Base-by-base conservation (phyloP, 768 basidiomycete genomes). In the Cystobasidium ongulense region DNA sequence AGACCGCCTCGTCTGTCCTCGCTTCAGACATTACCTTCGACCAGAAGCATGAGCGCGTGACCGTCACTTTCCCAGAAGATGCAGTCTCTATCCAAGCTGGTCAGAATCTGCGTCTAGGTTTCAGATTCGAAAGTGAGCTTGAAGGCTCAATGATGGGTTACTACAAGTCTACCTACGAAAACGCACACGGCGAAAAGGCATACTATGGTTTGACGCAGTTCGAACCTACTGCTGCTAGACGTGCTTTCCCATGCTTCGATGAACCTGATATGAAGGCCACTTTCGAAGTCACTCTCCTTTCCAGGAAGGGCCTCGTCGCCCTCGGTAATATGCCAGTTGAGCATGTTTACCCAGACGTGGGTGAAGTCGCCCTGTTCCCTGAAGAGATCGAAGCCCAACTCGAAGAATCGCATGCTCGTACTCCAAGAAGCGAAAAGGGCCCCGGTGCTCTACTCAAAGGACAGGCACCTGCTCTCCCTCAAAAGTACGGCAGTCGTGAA, bases 191-290 rank as follows among this genome's bases (percentile, higher is more conserved):
- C 18, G 87, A 63, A 43, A 75, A 74, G 53, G 73, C 65, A 3
- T 82, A 78, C 75, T 83, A 83, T 75, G 85, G 89, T 33, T 83
- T 98, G 65, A 96, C 95, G 39, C 94, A 98, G 82, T 95, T 93
- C 76, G 91, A 95, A 88, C 88, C 93, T 43, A 95, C 90, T 46
- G 88, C 88, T 74, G 93, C 94, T 10, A 84, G 93, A 63, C 85
- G 86, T 87, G 70, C 89, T 5, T 90, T 91, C 81, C 90, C 90
- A 31, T 91, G 89, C 83, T 95, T 91, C 90, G 94, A 96, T 79
- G 93, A 96, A 79, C 95, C 94, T 18, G 84, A 87, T 41, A 84
- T 94, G 77, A 97, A 97, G 81, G 89, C 92, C 0, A 92, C 88
- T 1, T 90, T 89, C 79, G 78, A 61, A 35, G 43, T 80, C 65